A percentile compares a stretch with the other conserved stretches of the same genome.
These are phyloP conservation scores for Apophysomyces ossiformis DNA, from an alignment of 371 early-diverging fungal species.

Conservation along the genomic window DNA sequence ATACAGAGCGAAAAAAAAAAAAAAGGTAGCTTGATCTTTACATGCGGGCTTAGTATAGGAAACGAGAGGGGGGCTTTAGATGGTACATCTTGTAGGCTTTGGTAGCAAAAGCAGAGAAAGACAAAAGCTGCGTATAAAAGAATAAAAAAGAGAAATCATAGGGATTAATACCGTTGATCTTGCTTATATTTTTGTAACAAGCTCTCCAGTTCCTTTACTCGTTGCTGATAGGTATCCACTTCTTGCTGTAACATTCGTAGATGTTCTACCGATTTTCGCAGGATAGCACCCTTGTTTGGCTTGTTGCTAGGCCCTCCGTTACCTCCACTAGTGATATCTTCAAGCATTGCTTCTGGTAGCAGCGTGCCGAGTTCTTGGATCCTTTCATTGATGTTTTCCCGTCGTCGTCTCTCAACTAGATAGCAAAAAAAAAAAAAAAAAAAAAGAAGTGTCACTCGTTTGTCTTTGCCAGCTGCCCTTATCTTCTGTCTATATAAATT, in stretches of 20 bases:
- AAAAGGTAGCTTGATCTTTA: not conserved
- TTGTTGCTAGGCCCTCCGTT: constrained; percentile 77
- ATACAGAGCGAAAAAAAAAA: not conserved
- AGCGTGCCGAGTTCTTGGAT: constrained; percentile 89
- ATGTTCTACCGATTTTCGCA: constrained; percentile 89
- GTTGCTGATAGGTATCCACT: constrained; percentile 58
- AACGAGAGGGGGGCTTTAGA: not conserved
- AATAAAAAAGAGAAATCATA: not conserved
- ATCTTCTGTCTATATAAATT: not conserved
- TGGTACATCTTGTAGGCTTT: not conserved
- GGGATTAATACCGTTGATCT: constrained; percentile 13
- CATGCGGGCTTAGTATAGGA: constrained; percentile 9
- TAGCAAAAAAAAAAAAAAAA: constrained; percentile 20
- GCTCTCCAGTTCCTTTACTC: constrained; percentile 74
- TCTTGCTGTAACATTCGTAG: constrained; percentile 75
- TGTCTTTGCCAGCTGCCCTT: not conserved
- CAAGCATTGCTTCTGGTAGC: constrained; percentile 74
- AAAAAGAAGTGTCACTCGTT: not conserved
- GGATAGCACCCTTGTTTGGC: constrained; percentile 83
- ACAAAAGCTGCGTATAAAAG: not conserved
- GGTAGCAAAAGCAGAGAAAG: not conserved
- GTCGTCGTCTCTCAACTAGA: constrained; percentile 87
- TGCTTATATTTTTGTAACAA: constrained; percentile 30
- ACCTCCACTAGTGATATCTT: constrained; percentile 63
- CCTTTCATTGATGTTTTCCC: constrained; percentile 97